phyloP scores from a whole-genome alignment of 2,329 filamentous ascomycete species.

The Ceratocystis diversiconidia region DNA sequence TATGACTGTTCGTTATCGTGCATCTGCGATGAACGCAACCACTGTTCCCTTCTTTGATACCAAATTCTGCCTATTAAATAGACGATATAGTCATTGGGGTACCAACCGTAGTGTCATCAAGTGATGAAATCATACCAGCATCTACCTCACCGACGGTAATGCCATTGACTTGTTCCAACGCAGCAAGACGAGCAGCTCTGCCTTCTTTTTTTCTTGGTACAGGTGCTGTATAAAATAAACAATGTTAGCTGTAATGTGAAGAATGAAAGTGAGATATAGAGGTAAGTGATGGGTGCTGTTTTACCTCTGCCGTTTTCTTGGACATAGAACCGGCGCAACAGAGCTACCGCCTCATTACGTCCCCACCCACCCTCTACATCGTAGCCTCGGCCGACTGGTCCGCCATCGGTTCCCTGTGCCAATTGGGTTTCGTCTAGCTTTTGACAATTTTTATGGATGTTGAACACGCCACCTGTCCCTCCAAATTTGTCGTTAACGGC shows the following conservation, averaged over 20 bases:
- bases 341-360: slow-evolving; percentile 80
- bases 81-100: neutral
- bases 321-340: slow-evolving; percentile 88
- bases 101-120: slow-evolving; percentile 8
- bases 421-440: slow-evolving; percentile 16
- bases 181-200: slow-evolving; percentile 18
- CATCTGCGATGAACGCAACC: neutral
- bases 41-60: neutral
- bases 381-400: slow-evolving; percentile 63
- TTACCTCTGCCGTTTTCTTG: slow-evolving; percentile 89
- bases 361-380: slow-evolving; percentile 77
- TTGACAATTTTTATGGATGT: slow-evolving; percentile 45
- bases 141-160: slow-evolving; percentile 18
- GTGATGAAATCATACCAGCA: slow-evolving; percentile 15
- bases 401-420: slow-evolving; percentile 35
- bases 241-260: neutral
- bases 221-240: slow-evolving; percentile 12
- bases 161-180: slow-evolving; percentile 18
- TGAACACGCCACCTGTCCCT: slow-evolving; percentile 85
- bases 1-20: neutral
- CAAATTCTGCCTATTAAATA: neutral
- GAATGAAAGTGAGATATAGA: neutral
- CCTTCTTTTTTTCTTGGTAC: slow-evolving; percentile 19
- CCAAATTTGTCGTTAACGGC: slow-evolving; percentile 95
- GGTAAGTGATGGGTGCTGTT: slow-evolving; percentile 18